phyloP scores from a whole-genome alignment of 1,284 basidiomycete species.

The Ceratobasidium sp. region DNA sequence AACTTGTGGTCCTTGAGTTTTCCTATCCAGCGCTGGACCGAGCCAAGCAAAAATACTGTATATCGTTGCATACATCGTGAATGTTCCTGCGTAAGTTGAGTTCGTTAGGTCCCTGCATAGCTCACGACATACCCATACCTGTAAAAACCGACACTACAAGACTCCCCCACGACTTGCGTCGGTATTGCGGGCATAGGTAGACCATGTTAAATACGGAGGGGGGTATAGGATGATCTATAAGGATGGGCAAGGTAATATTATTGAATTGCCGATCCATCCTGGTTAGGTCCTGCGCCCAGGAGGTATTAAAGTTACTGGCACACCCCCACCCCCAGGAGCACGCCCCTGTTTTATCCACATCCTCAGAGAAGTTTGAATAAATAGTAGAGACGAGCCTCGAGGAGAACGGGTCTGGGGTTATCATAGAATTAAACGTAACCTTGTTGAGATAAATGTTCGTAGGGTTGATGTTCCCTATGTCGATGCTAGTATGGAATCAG shows the following conservation, averaged over 20 bases:
- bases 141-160: conserved; percentile 14
- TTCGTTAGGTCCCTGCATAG: background rate
- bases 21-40: background rate
- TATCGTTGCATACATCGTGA: conserved; percentile 14
- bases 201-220: conserved; percentile 22
- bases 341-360: background rate
- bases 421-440: background rate
- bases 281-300: background rate
- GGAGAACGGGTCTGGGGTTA: background rate
- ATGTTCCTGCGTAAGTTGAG: conserved; percentile 5
- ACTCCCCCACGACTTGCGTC: background rate
- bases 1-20: background rate
- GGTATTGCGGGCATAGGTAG: conserved; percentile 28
- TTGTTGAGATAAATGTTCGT: conserved; percentile 13
- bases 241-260: conserved; percentile 5
- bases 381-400: background rate
- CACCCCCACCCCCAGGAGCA: conserved; percentile 14
- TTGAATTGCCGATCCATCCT: background rate
- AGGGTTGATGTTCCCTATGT: background rate
- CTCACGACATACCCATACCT: background rate
- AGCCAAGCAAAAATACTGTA: conserved; percentile 21
- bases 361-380: background rate
- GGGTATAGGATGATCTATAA: background rate
- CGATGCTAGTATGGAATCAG: background rate
- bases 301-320: background rate